These are phyloP conservation scores for Annona squamosa DNA, from an alignment of 164 flowering plant genomes.

Conservation along the genomic window DNA sequence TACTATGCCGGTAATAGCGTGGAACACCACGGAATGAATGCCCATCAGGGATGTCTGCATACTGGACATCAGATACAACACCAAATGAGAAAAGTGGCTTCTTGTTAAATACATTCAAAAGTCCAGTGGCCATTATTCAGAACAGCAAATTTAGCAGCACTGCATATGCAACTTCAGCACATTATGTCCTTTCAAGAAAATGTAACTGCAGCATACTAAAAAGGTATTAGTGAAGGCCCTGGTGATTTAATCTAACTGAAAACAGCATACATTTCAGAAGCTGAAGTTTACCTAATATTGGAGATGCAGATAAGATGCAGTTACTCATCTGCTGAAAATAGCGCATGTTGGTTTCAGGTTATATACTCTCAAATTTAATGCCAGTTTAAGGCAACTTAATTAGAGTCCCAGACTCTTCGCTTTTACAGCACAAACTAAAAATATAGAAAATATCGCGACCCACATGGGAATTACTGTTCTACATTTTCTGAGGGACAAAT, in stretches of 20 bases:
- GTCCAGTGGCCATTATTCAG: constrained; percentile 39
- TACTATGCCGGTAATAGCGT: constrained; percentile 75
- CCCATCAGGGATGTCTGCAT: constrained; percentile 92
- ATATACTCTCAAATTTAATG: no score
- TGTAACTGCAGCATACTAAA: background rate
- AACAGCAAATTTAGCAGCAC: background rate
- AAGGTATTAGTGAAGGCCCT: background rate
- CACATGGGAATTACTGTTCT: no score
- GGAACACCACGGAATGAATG: constrained; percentile 80
- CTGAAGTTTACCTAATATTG: background rate
- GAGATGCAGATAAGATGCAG: background rate
- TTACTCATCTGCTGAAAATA: background rate
- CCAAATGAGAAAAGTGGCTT: constrained; percentile 86
- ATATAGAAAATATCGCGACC: no score
- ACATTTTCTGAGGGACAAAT: no score
- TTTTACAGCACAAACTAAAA: no score
- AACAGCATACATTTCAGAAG: background rate
- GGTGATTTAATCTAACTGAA: background rate
- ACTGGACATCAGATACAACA: constrained; percentile 82
- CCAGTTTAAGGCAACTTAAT: no score
- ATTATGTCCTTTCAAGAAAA: background rate
- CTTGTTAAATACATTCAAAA: constrained; percentile 27
- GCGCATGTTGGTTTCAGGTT: no score
- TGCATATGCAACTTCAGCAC: background rate
- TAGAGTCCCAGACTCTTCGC: no score